Conservation (phyloP, 164 flowering plant species). For the Brasenia schreberi region DNA sequence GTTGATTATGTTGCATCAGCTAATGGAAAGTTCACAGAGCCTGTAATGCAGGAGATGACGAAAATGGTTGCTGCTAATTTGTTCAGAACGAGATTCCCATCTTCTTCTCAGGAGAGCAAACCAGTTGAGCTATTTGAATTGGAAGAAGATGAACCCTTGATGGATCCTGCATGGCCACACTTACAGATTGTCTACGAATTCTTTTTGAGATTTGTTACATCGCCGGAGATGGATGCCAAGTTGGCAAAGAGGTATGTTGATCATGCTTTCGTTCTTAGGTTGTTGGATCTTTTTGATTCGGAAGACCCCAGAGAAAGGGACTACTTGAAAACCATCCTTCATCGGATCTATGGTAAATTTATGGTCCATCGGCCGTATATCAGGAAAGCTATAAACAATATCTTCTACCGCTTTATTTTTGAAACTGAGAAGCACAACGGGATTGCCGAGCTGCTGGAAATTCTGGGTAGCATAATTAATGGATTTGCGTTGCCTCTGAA, state of each 20-base stretch:
- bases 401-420: slow-evolving; percentile 56
- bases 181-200: slow-evolving; percentile 76
- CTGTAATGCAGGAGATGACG: slow-evolving; percentile 42
- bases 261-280: slow-evolving; percentile 56
- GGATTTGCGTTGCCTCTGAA: slow-evolving; percentile 86
- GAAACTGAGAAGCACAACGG: slow-evolving; percentile 87
- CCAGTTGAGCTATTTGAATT: slow-evolving; percentile 40
- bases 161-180: slow-evolving; percentile 92
- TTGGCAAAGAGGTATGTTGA: slow-evolving; percentile 70
- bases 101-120: slow-evolving; percentile 53
- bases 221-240: slow-evolving; percentile 73
- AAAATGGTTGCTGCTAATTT: slow-evolving; percentile 64
- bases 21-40: slow-evolving; percentile 51
- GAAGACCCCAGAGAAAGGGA: slow-evolving; percentile 91
- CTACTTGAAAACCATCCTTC: slow-evolving; percentile 72
- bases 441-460: slow-evolving; percentile 68
- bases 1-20: slow-evolving; percentile 70
- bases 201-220: slow-evolving; percentile 60
- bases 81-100: slow-evolving; percentile 35
- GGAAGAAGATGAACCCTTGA: slow-evolving; percentile 77
- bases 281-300: slow-evolving; percentile 72
- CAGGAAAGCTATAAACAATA: slow-evolving; percentile 70
- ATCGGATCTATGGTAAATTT: slow-evolving; percentile 78
- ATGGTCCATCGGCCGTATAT: slow-evolving; percentile 84
- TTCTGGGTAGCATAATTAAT: slow-evolving; percentile 72